These are phyloP conservation scores for Pseudogymnoascus verrucosus DNA, from an alignment of 2,329 filamentous ascomycete species.

Conservation along the genomic window DNA sequence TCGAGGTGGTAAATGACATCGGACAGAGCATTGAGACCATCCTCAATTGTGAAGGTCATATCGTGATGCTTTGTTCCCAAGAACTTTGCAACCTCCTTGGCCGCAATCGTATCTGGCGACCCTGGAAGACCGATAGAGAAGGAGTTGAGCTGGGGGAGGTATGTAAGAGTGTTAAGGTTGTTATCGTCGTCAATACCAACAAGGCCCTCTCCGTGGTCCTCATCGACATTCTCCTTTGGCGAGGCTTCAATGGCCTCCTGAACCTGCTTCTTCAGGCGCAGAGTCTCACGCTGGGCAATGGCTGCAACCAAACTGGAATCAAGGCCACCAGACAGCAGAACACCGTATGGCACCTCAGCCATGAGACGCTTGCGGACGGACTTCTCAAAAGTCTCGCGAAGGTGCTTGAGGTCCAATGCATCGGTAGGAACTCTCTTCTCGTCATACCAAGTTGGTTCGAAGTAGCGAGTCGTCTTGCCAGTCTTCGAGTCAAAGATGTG, in stretches of 20 bases:
- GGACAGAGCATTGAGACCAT: conserved; percentile 90
- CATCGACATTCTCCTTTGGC: conserved; percentile 43
- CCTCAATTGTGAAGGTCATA: conserved; percentile 96
- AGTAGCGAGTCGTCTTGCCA: conserved; percentile 77
- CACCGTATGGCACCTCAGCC: conserved; percentile 97
- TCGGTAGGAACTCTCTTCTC: conserved; percentile 66
- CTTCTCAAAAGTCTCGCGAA: conserved; percentile 78
- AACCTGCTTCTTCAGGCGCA: conserved; percentile 61
- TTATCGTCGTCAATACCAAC: conserved; percentile 94
- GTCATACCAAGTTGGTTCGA: conserved; percentile 88
- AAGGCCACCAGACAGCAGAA: conserved; percentile 86
- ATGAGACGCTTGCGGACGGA: conserved; percentile 94
- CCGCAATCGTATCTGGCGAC: conserved; percentile 86
- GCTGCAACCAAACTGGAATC: conserved; percentile 93
- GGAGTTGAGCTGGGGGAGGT: conserved; percentile 91
- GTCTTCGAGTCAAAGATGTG: conserved; percentile 95
- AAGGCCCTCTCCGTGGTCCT: conserved; percentile 59
- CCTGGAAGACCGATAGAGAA: conserved; percentile 96
- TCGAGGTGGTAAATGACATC: conserved; percentile 98
- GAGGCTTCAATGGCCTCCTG: conserved; percentile 40
- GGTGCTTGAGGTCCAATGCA: conserved; percentile 73
- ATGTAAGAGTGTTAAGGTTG: conserved; percentile 79
- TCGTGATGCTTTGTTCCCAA: conserved; percentile 96
- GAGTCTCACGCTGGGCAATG: conserved; percentile 88
- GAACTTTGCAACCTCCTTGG: conserved; percentile 89